A percentile compares a stretch with the other conserved stretches of the same genome.
Evolutionary conservation across 1,284 basidiomycete genomes (phyloP).

Genomic region (Polyporus tsugae): DNA sequence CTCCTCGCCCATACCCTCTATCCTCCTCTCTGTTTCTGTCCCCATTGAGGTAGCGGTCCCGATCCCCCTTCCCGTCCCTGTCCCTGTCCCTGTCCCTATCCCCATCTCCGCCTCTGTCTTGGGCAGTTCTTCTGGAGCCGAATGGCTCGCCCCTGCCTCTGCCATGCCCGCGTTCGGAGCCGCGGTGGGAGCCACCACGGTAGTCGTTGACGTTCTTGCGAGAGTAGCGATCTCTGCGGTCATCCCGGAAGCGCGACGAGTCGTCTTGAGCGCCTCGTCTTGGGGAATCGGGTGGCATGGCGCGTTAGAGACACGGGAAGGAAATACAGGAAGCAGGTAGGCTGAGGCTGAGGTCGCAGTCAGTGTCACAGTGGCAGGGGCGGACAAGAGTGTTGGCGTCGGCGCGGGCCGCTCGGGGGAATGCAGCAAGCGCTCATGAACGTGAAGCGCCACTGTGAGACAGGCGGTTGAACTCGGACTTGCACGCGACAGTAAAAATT

Average conservation of each 20-base stretch:
- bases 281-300: slow-evolving; percentile 26
- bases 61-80: slow-evolving; percentile 41
- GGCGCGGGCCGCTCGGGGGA: neutral
- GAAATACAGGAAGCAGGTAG: neutral
- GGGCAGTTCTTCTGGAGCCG: slow-evolving; percentile 13
- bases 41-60: slow-evolving; percentile 24
- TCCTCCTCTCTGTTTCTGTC: slow-evolving; percentile 24
- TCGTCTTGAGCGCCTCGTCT: slow-evolving; percentile 15
- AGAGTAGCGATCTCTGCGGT: slow-evolving; percentile 25
- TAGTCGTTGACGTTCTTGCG: slow-evolving; percentile 24
- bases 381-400: neutral
- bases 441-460: no score
- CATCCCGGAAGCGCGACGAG: slow-evolving; percentile 21
- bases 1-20: slow-evolving; percentile 12
- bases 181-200: slow-evolving; percentile 19
- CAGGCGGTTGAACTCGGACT: neutral
- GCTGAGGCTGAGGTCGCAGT: no score
- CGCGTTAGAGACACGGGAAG: neutral
- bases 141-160: slow-evolving; percentile 12
- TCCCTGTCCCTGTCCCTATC: slow-evolving; percentile 2
- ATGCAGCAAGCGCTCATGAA: neutral
- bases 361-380: neutral
- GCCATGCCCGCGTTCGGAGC: slow-evolving; percentile 24
- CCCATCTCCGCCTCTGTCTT: slow-evolving; percentile 25
- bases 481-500: no score